Base-by-base conservation (phyloP, 768 basidiomycete species). In the Serpula lacrymans region DNA sequence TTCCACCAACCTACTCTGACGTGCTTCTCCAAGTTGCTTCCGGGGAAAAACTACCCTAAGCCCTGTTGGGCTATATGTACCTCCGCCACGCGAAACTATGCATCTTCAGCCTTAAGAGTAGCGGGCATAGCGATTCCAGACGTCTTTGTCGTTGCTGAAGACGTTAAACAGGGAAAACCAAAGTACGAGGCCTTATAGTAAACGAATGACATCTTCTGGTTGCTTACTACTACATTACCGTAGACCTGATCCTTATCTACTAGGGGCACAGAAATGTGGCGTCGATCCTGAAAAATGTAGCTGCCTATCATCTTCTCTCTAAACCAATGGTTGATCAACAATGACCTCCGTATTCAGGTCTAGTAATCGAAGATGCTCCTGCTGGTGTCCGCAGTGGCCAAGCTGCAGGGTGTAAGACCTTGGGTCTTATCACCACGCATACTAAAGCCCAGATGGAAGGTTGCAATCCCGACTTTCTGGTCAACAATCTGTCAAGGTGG, bases 311-410 rank as follows among this genome's bases (percentile, higher is more conserved):
- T 36, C 36, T 53, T 6, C 10, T 6, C 21, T 12, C 23, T 13
- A 5, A 20, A 20, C n/a, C 16, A n/a, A n/a, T n/a, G n/a, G 27
- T 29, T 18, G 31, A 33, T 14, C 8, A 6, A 18, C 35, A 14
- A 16, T 4, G 14, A 30, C 27, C 26, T 39, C 33, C 10, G 6
- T 36, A 38, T 27, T 4, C 38, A 83, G 86, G 84, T 51, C 69
- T 95, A 34, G 94, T 96, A 12, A 76, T 97, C 23, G 92, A 95
- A 58, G 95, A 97, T 64, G 89, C 94, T 3, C 92, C 92, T 1
- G 79, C 79, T 12, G 94, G 93, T 14, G 71, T 97, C 51, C 69
- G 68, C 28, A 86, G 90, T 44, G 92, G 92, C 9, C 68, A 77
- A 32, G 76, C 82, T 0, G 88, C 91, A 5, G 93, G 95, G 11